phyloP scores from a whole-genome alignment of 805 yeast species.

The Spathaspora sp. region DNA sequence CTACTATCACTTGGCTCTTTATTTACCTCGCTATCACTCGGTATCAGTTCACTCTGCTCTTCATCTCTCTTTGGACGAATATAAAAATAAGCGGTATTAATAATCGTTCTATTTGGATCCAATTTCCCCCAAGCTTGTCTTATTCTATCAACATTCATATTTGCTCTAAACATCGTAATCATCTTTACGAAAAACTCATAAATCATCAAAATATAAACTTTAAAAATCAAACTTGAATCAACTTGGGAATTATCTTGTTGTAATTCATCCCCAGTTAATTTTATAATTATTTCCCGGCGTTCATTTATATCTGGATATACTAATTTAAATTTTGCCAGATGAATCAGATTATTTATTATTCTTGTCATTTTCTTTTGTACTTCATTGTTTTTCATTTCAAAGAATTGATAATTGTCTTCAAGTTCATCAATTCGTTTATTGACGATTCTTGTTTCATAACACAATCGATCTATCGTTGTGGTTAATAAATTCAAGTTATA shows the following conservation, averaged over 20 bases:
- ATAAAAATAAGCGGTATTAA: constrained; percentile 31
- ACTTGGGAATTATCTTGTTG: constrained; percentile 1
- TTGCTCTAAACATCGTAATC: constrained; percentile 32
- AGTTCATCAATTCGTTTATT: constrained; percentile 37
- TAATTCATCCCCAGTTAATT: constrained; percentile 21
- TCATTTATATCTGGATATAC: constrained; percentile 29
- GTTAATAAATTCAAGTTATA: constrained; percentile 26
- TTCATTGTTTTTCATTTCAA: constrained; percentile 26
- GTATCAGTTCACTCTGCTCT: too few relatives aligned
- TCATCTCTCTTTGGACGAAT: constrained; percentile 9
- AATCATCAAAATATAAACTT: constrained; percentile 23
- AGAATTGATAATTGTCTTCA: constrained; percentile 27
- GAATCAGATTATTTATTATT: constrained; percentile 22
- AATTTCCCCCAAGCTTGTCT: constrained; percentile 34
- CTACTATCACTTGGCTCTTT: too few relatives aligned
- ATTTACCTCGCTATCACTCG: too few relatives aligned
- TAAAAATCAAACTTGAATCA: constrained; percentile 10
- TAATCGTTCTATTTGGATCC: constrained; percentile 38
- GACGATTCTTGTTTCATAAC: constrained; percentile 39
- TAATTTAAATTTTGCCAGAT: constrained; percentile 27
- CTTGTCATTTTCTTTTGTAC: constrained; percentile 20
- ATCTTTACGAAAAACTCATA: constrained; percentile 30
- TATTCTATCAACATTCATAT: constrained; percentile 42
- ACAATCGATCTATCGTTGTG: constrained; percentile 33
- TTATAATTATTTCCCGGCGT: constrained; percentile 19